Conservation (phyloP, 257 asterid species). For the Solanum ossicruentum region DNA sequence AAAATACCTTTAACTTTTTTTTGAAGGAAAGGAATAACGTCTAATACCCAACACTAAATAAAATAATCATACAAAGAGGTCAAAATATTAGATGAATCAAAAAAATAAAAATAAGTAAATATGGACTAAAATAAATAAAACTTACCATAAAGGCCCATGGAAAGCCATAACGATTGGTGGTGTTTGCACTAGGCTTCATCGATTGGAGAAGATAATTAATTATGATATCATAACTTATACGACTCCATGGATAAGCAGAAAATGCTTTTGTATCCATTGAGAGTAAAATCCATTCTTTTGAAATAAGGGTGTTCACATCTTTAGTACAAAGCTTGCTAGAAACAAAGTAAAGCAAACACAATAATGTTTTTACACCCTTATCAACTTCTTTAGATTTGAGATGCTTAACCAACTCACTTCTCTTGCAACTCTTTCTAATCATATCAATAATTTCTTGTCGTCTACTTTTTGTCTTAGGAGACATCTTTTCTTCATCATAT, state of each 20-base stretch:
- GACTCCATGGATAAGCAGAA: background rate
- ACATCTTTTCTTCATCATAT: too few relatives aligned
- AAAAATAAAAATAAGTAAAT: background rate
- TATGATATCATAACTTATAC: background rate
- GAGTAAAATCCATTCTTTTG: background rate
- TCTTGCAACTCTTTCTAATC: background rate
- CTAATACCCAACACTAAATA: too few relatives aligned
- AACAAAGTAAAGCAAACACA: background rate
- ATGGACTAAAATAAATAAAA: background rate
- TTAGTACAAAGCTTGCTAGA: background rate
- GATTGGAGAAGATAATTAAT: background rate
- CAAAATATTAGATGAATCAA: background rate
- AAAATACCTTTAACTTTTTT: too few relatives aligned
- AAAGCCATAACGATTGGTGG: background rate
- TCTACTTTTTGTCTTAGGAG: too few relatives aligned
- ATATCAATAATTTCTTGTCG: background rate
- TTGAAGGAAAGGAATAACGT: too few relatives aligned
- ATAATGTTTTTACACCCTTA: background rate
- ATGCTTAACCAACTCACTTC: background rate
- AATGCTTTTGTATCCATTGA: background rate
- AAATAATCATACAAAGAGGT: background rate
- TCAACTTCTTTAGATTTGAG: background rate
- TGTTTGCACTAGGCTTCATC: background rate
- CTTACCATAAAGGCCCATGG: background rate
- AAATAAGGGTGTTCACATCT: background rate